Base-by-base conservation (phyloP, 192 early-diverging fungal genomes). In the Nowakowskiella sp. region DNA sequence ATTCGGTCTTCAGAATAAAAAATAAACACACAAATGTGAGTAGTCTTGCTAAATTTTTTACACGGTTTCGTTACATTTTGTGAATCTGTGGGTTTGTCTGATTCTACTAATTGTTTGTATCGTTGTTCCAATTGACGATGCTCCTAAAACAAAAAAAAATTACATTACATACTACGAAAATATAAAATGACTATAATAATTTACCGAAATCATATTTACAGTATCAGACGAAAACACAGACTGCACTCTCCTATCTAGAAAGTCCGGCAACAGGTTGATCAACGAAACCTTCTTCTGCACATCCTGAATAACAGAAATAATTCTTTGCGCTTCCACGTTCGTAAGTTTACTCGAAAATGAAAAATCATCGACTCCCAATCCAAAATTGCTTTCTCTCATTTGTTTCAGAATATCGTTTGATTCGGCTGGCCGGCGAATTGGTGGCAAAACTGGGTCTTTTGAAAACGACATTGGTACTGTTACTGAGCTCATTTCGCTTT, bases 241-340 rank as follows among this genome's bases (percentile, higher is more conserved):
- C 6, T 55, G 31, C 21, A 66, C 62, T 31, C 66, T 26, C 22
- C 69, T 58, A 51, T 79, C 77, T 26, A 68, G 58, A 4, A 42
- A 48, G 47, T 79, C 77, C 10, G 71, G 71, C 24, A 79, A 49
- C 48, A 73, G 33, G 3, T 64, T 67, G 6, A 79, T 58, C 4
- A 79, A 29, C 26, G 50, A 30, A 2, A 79, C 64, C 46, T 79
- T 79, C 31, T 55, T 44, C 47, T 77, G 74, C 32, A 70, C 50
- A 42, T 79, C 77, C 50, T 73, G 61, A 53, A 79, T 25, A n/a
- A 79, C 77, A 45, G 71, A 53, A 73, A 79, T 71, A 39, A 79
- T 66, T 2, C 77, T 49, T 48, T 79, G 75, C 1, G 75, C 67
- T 46, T 77, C 75, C 26, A 77, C 67, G 49, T 74, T 74, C 1